A percentile compares a stretch with the other conserved stretches of the same genome.
Evolutionary conservation across 768 basidiomycete species (phyloP).

Genomic region (Dioszegia crocea): DNA sequence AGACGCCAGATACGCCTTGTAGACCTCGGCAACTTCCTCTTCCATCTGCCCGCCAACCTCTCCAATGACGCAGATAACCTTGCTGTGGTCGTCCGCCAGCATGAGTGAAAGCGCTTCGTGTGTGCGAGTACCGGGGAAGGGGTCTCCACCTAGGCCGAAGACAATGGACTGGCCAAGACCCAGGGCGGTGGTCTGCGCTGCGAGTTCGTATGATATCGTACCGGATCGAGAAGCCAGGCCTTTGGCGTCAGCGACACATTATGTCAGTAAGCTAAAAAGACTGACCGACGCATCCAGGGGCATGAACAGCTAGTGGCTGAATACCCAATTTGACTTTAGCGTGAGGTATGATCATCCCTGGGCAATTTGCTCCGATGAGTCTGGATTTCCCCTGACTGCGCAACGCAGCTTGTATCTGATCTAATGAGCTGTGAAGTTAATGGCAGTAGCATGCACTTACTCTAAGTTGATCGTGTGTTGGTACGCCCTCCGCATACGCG

Average conservation of each 20-base stretch:
- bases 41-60: constrained; percentile 18
- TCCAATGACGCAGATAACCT: constrained; percentile 13
- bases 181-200: constrained; percentile 3
- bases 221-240: constrained; percentile 14
- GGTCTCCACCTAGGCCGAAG: constrained; percentile 15
- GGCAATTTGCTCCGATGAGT: constrained; percentile 13
- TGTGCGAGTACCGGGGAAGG: constrained; percentile 14
- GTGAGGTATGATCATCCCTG: constrained; percentile 11
- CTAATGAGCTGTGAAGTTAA: too few species aligned
- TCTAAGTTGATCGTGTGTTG: constrained; percentile 10
- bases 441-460: not conserved
- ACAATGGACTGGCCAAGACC: constrained; percentile 14
- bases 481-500: constrained; percentile 14
- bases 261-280: not conserved
- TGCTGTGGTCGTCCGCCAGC: constrained; percentile 3
- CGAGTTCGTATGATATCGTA: constrained; percentile 16
- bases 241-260: not conserved
- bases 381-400: constrained; percentile 8
- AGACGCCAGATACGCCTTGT: not conserved
- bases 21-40: constrained; percentile 13
- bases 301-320: constrained; percentile 9
- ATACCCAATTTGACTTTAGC: constrained; percentile 13
- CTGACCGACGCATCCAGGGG: constrained; percentile 12
- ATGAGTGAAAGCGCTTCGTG: constrained; percentile 8
- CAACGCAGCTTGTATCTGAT: constrained; percentile 4